Conservation (phyloP, 2,329 filamentous ascomycete species). For the Sporothrix mexicana region DNA sequence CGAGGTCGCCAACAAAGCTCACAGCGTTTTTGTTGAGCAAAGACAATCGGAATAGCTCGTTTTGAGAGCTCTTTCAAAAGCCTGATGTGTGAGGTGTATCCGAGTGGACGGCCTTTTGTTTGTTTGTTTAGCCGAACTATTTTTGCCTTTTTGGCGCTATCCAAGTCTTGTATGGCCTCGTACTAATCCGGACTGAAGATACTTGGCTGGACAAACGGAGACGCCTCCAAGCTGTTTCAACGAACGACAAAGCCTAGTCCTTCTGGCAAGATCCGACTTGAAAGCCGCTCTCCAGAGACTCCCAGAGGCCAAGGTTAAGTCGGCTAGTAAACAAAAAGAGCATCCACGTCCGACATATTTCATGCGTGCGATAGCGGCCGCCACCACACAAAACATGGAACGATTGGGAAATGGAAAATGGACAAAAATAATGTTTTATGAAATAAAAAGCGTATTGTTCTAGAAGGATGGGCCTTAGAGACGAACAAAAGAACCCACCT, state of each 20-base stretch:
- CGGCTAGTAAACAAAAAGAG: background rate
- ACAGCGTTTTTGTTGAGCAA: background rate
- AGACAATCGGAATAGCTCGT: background rate
- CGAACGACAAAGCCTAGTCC: background rate
- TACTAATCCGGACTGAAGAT: background rate
- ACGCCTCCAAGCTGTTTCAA: background rate
- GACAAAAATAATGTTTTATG: background rate
- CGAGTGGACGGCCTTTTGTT: background rate
- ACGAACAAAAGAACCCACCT: background rate
- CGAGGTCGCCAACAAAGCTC: background rate
- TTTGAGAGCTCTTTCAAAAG: background rate
- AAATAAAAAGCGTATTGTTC: slow-evolving; percentile 3
- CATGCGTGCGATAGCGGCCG: slow-evolving; percentile 15
- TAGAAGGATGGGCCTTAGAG: background rate
- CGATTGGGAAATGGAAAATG: background rate
- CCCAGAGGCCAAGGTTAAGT: background rate
- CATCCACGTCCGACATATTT: background rate
- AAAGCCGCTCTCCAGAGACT: too few relatives aligned
- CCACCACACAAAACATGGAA: background rate
- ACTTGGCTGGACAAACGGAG: slow-evolving; percentile 22
- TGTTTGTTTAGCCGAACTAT: slow-evolving; percentile 14
- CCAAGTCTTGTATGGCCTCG: background rate
- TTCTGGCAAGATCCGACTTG: background rate
- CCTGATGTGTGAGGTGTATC: background rate
- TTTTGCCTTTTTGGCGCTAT: background rate